Percentiles rank a stretch among this genome's conserved stretches.
phyloP scores from a whole-genome alignment of 2,329 filamentous ascomycete species.

The Verruconis gallopava region DNA sequence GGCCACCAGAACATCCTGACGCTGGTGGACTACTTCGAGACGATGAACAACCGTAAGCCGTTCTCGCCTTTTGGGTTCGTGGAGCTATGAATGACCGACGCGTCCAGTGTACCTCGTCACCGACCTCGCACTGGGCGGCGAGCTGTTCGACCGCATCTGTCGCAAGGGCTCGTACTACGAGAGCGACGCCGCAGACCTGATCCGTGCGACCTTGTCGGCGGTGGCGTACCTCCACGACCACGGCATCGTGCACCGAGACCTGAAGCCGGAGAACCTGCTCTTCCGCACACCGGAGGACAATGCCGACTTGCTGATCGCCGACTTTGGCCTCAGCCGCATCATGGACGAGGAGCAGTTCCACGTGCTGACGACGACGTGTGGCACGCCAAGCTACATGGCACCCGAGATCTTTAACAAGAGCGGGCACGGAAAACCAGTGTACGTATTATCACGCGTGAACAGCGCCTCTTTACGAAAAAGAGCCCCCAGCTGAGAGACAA shows the following conservation, averaged over 20 bases:
- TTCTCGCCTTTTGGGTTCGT: no score
- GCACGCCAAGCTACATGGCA: slow-evolving; percentile 97
- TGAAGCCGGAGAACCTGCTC: slow-evolving; percentile 94
- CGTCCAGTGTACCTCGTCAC: slow-evolving; percentile 78
- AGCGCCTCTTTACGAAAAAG: background rate
- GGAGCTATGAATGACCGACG: slow-evolving; percentile 1
- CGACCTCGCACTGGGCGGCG: slow-evolving; percentile 87
- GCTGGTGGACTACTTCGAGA: slow-evolving; percentile 97
- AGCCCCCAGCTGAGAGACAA: background rate
- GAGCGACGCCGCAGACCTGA: slow-evolving; percentile 87
- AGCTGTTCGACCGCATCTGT: slow-evolving; percentile 97
- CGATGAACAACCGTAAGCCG: slow-evolving; percentile 82
- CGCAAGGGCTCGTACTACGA: slow-evolving; percentile 98
- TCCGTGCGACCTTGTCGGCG: slow-evolving; percentile 88
- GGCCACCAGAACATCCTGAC: slow-evolving; percentile 97
- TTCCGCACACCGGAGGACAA: slow-evolving; percentile 98
- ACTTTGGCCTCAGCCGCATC: slow-evolving; percentile 89
- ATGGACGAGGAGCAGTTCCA: slow-evolving; percentile 99
- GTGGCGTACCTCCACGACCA: slow-evolving; percentile 98
- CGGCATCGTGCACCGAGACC: slow-evolving; percentile 92
- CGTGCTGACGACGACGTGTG: slow-evolving; percentile 92
- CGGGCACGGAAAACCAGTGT: slow-evolving; percentile 93
- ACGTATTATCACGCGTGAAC: no score
- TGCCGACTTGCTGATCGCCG: slow-evolving; percentile 88
- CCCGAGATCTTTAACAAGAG: slow-evolving; percentile 99